Evolutionary conservation across 2,329 filamentous ascomycete species (phyloP).

Genomic region (Bretziella fagacearum): DNA sequence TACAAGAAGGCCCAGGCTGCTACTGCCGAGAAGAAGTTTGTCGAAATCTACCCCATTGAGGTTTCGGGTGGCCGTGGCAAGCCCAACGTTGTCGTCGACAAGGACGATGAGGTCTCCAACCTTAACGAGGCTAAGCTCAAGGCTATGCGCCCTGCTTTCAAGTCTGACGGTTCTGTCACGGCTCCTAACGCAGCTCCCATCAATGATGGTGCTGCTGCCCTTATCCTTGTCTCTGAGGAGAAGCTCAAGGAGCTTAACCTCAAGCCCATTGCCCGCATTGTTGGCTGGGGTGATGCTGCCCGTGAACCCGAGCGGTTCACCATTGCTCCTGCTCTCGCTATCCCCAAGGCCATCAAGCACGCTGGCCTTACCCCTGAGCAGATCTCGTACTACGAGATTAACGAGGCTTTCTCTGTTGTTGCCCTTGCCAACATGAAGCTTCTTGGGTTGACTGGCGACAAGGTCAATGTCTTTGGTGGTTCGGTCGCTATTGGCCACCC

Average conservation of each 20-base stretch:
- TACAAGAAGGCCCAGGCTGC: constrained; percentile 90
- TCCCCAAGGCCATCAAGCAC: constrained; percentile 95
- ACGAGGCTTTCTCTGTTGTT: constrained; percentile 96
- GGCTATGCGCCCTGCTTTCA: constrained; percentile 69
- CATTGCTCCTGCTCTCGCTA: constrained; percentile 77
- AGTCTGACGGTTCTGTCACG: constrained; percentile 75
- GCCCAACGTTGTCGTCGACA: constrained; percentile 60
- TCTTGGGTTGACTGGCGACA: constrained; percentile 58
- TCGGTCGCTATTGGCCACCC: constrained; percentile 93
- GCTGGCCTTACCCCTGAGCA: constrained; percentile 62
- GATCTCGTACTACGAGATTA: constrained; percentile 94
- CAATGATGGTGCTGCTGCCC: constrained; percentile 82
- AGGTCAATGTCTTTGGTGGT: constrained; percentile 90
- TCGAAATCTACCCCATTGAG: constrained; percentile 80
- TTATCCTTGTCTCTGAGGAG: constrained; percentile 85
- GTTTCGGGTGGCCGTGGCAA: constrained; percentile 81
- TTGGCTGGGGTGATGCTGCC: constrained; percentile 91
- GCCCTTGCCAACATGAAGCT: constrained; percentile 93
- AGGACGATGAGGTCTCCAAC: constrained; percentile 94
- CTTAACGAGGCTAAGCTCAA: constrained; percentile 71
- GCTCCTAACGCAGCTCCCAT: constrained; percentile 92
- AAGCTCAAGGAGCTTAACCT: constrained; percentile 84
- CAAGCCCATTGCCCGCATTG: constrained; percentile 88
- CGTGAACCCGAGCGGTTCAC: constrained; percentile 91
- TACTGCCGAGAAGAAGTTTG: constrained; percentile 64